Conservation (phyloP, 2,329 filamentous ascomycete genomes). For the Aspergillus sp. region DNA sequence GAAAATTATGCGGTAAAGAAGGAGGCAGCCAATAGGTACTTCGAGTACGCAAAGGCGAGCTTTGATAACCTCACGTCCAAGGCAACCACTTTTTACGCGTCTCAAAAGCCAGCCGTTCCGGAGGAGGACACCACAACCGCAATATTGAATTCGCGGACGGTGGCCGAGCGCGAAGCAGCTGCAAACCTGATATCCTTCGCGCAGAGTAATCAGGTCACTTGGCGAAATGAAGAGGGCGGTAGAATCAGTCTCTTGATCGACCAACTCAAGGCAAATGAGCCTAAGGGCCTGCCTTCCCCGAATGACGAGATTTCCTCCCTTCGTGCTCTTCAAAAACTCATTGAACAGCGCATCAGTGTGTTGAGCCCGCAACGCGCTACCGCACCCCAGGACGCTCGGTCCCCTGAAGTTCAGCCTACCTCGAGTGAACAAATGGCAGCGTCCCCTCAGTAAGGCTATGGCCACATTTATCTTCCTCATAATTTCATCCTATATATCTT, state of each 20-base stretch:
- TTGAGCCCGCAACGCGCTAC: slow-evolving; percentile 10
- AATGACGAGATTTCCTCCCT: slow-evolving; percentile 32
- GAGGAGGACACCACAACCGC: slow-evolving; percentile 20
- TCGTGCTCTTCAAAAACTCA: slow-evolving; percentile 29
- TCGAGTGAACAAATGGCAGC: background rate
- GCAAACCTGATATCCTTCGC: slow-evolving; percentile 34
- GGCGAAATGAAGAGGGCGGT: slow-evolving; percentile 15
- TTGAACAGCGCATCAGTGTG: slow-evolving; percentile 30
- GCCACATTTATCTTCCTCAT: background rate
- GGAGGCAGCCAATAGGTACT: slow-evolving; percentile 21
- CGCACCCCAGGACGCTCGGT: slow-evolving; percentile 6
- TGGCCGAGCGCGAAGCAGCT: slow-evolving; percentile 33
- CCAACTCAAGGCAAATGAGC: slow-evolving; percentile 28
- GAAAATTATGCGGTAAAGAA: slow-evolving; percentile 20
- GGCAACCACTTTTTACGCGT: slow-evolving; percentile 29
- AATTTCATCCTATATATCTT: background rate
- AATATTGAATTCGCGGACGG: slow-evolving; percentile 26
- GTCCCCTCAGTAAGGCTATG: background rate
- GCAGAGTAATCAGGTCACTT: slow-evolving; percentile 14
- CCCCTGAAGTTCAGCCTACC: background rate
- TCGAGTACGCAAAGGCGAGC: slow-evolving; percentile 25
- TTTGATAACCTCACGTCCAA: slow-evolving; percentile 26
- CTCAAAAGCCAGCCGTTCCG: slow-evolving; percentile 18
- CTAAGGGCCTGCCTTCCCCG: slow-evolving; percentile 25
- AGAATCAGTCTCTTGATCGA: slow-evolving; percentile 32